A percentile compares a stretch with the other conserved stretches of the same genome.
Conservation (phyloP, 352 stramenopile genomes). For the Nothophytophthora sp. region DNA sequence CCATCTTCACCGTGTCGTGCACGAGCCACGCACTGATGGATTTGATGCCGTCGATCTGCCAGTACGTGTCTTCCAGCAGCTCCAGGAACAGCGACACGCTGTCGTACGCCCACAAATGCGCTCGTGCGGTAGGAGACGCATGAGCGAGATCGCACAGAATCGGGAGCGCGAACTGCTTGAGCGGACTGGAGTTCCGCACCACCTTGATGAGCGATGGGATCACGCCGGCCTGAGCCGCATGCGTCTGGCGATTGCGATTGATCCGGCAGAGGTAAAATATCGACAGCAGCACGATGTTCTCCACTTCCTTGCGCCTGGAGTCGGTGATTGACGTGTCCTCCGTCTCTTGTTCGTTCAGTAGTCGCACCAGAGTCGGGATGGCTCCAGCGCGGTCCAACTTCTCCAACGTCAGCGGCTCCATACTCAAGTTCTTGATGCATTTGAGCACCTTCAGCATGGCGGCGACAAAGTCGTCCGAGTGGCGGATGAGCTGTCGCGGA, state of each 20-base stretch:
- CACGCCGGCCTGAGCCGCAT: slow-evolving; percentile 87
- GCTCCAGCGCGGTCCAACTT: slow-evolving; percentile 88
- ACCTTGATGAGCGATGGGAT: slow-evolving; percentile 91
- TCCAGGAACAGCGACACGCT: slow-evolving; percentile 87
- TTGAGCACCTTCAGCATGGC: slow-evolving; percentile 85
- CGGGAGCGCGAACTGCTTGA: slow-evolving; percentile 93
- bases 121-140: slow-evolving; percentile 79
- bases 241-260: slow-evolving; percentile 89
- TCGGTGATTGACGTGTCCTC: slow-evolving; percentile 25
- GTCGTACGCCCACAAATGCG: slow-evolving; percentile 85
- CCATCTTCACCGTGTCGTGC: slow-evolving; percentile 84
- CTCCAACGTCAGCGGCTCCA: slow-evolving; percentile 90
- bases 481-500: slow-evolving; percentile 19
- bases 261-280: slow-evolving; percentile 95
- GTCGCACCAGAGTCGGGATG: slow-evolving; percentile 81
- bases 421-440: slow-evolving; percentile 88
- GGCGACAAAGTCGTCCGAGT: slow-evolving; percentile 51
- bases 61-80: slow-evolving; percentile 89
- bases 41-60: slow-evolving; percentile 90
- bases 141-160: slow-evolving; percentile 93
- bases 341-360: slow-evolving; percentile 63
- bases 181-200: slow-evolving; percentile 74
- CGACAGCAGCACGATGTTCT: slow-evolving; percentile 90
- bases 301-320: slow-evolving; percentile 76
- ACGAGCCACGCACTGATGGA: slow-evolving; percentile 87